These are phyloP conservation scores for Dactylorhiza incarnata DNA, from an alignment of 106 monocot species.

Conservation along the genomic window DNA sequence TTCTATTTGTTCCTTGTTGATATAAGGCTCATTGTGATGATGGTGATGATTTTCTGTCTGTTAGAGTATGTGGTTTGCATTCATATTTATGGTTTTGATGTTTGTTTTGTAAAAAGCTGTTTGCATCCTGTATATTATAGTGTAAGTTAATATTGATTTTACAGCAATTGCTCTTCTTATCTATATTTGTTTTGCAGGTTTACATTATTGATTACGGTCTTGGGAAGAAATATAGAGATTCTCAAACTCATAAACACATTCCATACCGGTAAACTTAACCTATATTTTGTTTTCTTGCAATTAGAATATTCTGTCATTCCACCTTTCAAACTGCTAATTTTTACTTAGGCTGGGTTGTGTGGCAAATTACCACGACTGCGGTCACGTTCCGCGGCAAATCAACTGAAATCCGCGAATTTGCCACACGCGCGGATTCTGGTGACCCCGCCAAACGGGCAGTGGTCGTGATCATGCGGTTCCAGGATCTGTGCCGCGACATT, in stretches of 20 bases:
- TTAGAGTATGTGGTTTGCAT: neutral
- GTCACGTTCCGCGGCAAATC: too few species aligned
- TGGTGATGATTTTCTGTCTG: neutral
- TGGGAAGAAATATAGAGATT: slow-evolving; percentile 3
- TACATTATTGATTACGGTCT: slow-evolving; percentile 5
- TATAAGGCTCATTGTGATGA: neutral
- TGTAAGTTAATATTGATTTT: neutral
- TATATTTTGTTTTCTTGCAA: neutral
- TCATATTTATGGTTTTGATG: neutral
- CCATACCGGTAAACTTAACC: slow-evolving; percentile 1
- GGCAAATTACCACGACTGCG: too few species aligned
- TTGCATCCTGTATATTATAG: neutral
- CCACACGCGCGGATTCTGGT: too few species aligned
- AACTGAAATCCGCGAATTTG: too few species aligned
- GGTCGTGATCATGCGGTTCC: too few species aligned
- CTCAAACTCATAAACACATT: slow-evolving; percentile 6
- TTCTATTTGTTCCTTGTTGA: neutral
- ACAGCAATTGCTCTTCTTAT: neutral
- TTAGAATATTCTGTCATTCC: neutral
- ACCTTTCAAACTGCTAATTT: neutral
- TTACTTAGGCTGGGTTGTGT: neutral
- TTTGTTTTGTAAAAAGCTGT: neutral
- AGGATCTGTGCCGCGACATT: too few species aligned
- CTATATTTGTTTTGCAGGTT: neutral
- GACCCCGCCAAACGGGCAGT: too few species aligned